Evolutionary conservation across 495 filamentous ascomycete genomes (phyloP).

Genomic region (Penicillium subrubescens): DNA sequence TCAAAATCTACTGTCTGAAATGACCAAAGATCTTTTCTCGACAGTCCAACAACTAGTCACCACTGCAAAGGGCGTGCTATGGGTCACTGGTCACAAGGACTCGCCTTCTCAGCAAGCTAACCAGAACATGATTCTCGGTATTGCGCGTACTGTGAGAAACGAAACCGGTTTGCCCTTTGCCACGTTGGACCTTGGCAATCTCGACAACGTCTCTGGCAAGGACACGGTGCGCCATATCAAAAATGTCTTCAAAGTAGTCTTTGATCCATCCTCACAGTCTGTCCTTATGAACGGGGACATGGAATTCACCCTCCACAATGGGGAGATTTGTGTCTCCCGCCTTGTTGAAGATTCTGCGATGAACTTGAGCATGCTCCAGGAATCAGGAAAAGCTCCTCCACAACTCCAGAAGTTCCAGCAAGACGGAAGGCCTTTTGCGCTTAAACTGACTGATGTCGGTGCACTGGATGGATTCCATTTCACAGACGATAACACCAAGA

Average conservation of each 20-base stretch:
- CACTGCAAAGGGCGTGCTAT: slow-evolving; percentile 30
- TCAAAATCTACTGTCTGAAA: slow-evolving; percentile 24
- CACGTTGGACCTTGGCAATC: slow-evolving; percentile 31
- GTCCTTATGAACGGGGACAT: slow-evolving; percentile 24
- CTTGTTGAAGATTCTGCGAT: slow-evolving; percentile 30
- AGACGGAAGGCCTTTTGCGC: slow-evolving; percentile 18
- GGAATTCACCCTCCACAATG: slow-evolving; percentile 35
- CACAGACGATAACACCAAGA: slow-evolving; percentile 28
- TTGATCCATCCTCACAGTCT: slow-evolving; percentile 19
- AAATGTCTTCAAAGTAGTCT: slow-evolving; percentile 30
- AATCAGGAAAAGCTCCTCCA: slow-evolving; percentile 20
- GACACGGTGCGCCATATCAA: slow-evolving; percentile 24
- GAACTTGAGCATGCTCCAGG: slow-evolving; percentile 30
- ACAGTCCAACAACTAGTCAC: slow-evolving; percentile 28
- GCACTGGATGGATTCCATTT: slow-evolving; percentile 40
- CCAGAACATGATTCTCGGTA: slow-evolving; percentile 31
- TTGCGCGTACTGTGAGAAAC: slow-evolving; percentile 37
- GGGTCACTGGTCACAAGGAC: slow-evolving; percentile 27
- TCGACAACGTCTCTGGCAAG: slow-evolving; percentile 14
- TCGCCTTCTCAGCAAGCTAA: slow-evolving; percentile 20
- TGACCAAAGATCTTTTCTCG: slow-evolving; percentile 25
- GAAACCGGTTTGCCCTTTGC: slow-evolving; percentile 34
- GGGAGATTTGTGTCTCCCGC: slow-evolving; percentile 31
- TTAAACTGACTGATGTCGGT: slow-evolving; percentile 28
- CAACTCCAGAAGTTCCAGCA: slow-evolving; percentile 33